Evolutionary conservation across 1,284 basidiomycete species (phyloP).

Genomic region (Omphalotus olearius): DNA sequence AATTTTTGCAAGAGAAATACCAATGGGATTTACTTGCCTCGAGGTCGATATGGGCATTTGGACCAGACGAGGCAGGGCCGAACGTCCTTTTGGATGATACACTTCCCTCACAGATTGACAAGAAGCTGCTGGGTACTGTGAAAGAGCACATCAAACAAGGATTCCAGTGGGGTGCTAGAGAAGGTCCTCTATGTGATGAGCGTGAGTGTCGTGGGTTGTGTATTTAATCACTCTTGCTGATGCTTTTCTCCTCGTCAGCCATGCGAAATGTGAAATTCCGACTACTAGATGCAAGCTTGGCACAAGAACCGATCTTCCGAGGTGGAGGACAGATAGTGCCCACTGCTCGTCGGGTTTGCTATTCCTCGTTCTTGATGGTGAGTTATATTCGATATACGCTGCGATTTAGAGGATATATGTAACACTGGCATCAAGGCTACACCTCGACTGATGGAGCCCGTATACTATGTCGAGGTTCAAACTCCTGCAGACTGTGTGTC

Average conservation of each 20-base stretch:
- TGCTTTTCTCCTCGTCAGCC: constrained; percentile 43
- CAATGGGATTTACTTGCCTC: constrained; percentile 98
- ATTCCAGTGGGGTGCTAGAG: constrained; percentile 98
- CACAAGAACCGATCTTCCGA: constrained; percentile 94
- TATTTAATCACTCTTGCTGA: constrained; percentile 5
- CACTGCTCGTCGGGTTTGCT: constrained; percentile 94
- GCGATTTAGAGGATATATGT: background rate
- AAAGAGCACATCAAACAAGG: constrained; percentile 97
- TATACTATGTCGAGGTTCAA: constrained; percentile 98
- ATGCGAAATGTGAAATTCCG: constrained; percentile 99
- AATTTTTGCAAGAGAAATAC: constrained; percentile 94
- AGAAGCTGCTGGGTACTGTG: constrained; percentile 84
- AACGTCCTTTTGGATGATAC: constrained; percentile 97
- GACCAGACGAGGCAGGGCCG: constrained; percentile 91
- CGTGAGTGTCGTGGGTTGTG: constrained; percentile 57
- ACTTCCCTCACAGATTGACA: constrained; percentile 89
- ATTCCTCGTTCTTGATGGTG: constrained; percentile 98
- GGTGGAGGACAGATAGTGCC: constrained; percentile 99
- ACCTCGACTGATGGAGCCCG: constrained; percentile 91
- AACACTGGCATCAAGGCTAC: constrained; percentile 56
- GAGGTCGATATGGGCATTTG: constrained; percentile 99
- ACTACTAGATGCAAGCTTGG: constrained; percentile 86
- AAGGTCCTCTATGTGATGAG: constrained; percentile 97
- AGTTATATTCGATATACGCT: constrained; percentile 15
- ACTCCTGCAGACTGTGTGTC: constrained; percentile 98